Conservation (phyloP, 352 stramenopile species). For the Blastocystis sp. region DNA sequence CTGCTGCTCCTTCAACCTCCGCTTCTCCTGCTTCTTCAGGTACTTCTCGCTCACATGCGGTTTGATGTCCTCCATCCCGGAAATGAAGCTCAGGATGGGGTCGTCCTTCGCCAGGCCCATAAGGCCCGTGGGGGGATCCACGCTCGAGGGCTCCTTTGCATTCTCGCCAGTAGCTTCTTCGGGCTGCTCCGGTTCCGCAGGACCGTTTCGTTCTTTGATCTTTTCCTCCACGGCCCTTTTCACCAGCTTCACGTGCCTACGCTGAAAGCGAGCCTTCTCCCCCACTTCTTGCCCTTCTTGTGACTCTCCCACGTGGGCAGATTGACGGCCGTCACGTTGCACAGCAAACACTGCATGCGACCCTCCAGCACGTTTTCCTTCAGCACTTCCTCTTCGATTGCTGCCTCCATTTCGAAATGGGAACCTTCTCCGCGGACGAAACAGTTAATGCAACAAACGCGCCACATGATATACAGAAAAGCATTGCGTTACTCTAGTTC, state of each 20-base stretch:
- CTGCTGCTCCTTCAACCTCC: slow-evolving; percentile 10
- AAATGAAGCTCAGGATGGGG: slow-evolving; percentile 53
- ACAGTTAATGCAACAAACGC: no score
- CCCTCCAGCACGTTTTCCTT: slow-evolving; percentile 19
- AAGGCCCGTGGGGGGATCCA: not conserved
- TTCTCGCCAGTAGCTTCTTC: not conserved
- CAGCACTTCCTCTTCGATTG: slow-evolving; percentile 42
- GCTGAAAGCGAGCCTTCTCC: not conserved
- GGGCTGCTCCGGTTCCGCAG: not conserved
- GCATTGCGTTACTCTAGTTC: slow-evolving; percentile 56
- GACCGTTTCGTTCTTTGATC: not conserved
- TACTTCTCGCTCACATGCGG: slow-evolving; percentile 26
- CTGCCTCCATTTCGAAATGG: slow-evolving; percentile 21
- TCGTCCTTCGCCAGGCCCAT: slow-evolving; percentile 29
- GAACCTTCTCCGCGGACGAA: no score
- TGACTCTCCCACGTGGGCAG: slow-evolving; percentile 52
- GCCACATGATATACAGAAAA: no score
- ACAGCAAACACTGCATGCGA: not conserved
- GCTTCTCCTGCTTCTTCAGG: slow-evolving; percentile 8
- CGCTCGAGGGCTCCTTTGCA: not conserved
- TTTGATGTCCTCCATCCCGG: slow-evolving; percentile 30
- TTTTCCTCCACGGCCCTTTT: slow-evolving; percentile 7
- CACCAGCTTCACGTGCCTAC: slow-evolving; percentile 24
- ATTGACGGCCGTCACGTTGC: slow-evolving; percentile 40
- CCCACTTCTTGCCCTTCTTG: slow-evolving; percentile 44